These are phyloP conservation scores for Aspergillus novofumigatus DNA, from an alignment of 2,329 filamentous ascomycete species.

Conservation along the genomic window DNA sequence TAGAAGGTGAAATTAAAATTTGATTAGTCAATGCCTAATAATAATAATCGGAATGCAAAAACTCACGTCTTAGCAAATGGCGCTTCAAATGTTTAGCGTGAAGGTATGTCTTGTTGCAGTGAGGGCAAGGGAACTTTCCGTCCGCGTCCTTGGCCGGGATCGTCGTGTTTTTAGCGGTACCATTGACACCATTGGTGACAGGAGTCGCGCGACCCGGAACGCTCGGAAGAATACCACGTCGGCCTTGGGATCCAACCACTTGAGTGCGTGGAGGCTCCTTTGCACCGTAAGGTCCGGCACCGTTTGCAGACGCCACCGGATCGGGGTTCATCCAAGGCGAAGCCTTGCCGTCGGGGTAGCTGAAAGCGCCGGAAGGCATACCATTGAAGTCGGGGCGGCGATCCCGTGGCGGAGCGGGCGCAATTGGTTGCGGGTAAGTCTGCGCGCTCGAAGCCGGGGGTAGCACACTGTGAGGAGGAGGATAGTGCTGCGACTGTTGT, in stretches of 20 bases:
- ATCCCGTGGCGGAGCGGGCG: conserved; percentile 60
- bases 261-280: conserved; percentile 60
- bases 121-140: conserved; percentile 95
- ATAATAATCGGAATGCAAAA: conserved; percentile 1
- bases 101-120: conserved; percentile 97
- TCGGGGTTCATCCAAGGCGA: conserved; percentile 46
- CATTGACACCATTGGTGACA: conserved; percentile 58
- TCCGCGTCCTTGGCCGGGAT: conserved; percentile 94
- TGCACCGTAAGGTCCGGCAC: conserved; percentile 34
- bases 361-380: conserved; percentile 68
- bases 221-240: conserved; percentile 85
- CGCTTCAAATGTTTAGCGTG: conserved; percentile 97
- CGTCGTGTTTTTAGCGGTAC: conserved; percentile 69
- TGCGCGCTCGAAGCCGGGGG: conserved; percentile 63
- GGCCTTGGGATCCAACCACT: conserved; percentile 90
- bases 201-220: conserved; percentile 81
- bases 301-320: conserved; percentile 36
- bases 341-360: conserved; percentile 51
- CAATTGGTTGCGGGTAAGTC: conserved; percentile 71
- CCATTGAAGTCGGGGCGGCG: conserved; percentile 55
- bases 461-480: conserved; percentile 52
- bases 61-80: conserved; percentile 92
- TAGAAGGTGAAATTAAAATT: conserved; percentile 39
- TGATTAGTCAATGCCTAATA: conserved; percentile 5
- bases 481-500: conserved; percentile 38